These are phyloP conservation scores for Tolypocladium paradoxum DNA, from an alignment of 2,329 filamentous ascomycete species.

Conservation along the genomic window DNA sequence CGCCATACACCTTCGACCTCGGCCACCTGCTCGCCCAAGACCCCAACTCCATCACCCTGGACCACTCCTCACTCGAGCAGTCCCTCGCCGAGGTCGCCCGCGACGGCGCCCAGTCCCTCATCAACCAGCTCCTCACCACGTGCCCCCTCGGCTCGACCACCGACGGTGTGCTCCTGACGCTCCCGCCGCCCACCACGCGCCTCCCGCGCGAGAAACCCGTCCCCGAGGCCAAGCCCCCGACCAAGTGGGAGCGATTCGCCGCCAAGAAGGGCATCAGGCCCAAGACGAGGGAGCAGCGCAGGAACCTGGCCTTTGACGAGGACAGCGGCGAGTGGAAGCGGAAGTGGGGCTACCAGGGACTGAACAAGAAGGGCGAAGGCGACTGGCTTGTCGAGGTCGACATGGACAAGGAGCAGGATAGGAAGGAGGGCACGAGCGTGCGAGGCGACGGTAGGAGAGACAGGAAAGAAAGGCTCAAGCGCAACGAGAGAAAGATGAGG, in stretches of 20 bases:
- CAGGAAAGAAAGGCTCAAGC: conserved; percentile 57
- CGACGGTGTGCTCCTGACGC: conserved; percentile 64
- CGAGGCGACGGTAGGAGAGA: conserved; percentile 52
- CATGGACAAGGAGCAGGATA: conserved; percentile 55
- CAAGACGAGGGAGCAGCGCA: conserved; percentile 67
- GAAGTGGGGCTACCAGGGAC: conserved; percentile 90
- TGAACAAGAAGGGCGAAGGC: conserved; percentile 72
- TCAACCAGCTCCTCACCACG: conserved; percentile 89
- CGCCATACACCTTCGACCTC: conserved; percentile 89
- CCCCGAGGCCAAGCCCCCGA: conserved; percentile 69
- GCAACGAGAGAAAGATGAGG: conserved; percentile 60
- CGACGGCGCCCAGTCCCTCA: conserved; percentile 80
- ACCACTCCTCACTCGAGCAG: conserved; percentile 46
- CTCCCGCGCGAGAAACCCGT: conserved; percentile 90
- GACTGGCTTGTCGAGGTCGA: conserved; percentile 93
- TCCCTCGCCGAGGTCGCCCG: conserved; percentile 65
- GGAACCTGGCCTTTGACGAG: conserved; percentile 75
- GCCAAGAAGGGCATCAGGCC: conserved; percentile 93
- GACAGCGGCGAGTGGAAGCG: conserved; percentile 78
- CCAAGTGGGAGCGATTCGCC: conserved; percentile 94
- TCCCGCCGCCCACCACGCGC: conserved; percentile 58
- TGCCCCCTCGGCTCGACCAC: conserved; percentile 64
- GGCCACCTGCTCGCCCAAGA: conserved; percentile 77
- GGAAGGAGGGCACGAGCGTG: conserved; percentile 51
- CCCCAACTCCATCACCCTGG: conserved; percentile 64